These are phyloP conservation scores for Paecilomyces sp. DNA, from an alignment of 2,329 filamentous ascomycete genomes.

Conservation along the genomic window DNA sequence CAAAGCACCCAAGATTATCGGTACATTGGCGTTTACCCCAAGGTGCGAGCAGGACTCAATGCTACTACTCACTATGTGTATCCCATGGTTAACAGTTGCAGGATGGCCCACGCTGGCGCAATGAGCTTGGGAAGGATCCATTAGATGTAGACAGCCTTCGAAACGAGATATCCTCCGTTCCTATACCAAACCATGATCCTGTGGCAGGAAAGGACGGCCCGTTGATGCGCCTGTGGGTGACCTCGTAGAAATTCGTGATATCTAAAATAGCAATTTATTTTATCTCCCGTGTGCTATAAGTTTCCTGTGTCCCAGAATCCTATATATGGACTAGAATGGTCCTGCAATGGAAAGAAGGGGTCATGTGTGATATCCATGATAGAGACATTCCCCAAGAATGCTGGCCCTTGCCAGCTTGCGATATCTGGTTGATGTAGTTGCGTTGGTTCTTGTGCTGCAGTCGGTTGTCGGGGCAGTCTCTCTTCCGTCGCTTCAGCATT, in stretches of 20 bases:
- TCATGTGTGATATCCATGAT: slow-evolving; percentile 21
- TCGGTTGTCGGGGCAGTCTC: neutral
- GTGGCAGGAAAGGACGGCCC: slow-evolving; percentile 13
- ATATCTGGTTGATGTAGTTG: slow-evolving; percentile 5
- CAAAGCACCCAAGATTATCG: slow-evolving; percentile 22
- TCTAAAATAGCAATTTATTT: neutral
- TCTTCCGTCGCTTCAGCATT: slow-evolving; percentile 5
- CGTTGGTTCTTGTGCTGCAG: slow-evolving; percentile 6
- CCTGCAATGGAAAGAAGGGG: slow-evolving; percentile 23
- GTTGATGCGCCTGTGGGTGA: slow-evolving; percentile 11
- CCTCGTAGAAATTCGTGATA: neutral
- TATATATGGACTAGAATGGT: slow-evolving; percentile 16
- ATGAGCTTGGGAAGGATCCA: slow-evolving; percentile 13
- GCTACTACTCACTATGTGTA: neutral
- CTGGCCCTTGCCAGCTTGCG: slow-evolving; percentile 9
- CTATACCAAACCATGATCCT: slow-evolving; percentile 13
- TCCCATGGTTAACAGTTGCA: neutral
- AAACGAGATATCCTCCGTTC: slow-evolving; percentile 10
- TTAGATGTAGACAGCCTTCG: slow-evolving; percentile 7
- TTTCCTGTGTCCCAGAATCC: slow-evolving; percentile 24
- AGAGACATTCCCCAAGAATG: slow-evolving; percentile 15
- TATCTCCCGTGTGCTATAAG: slow-evolving; percentile 7
- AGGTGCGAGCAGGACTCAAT: slow-evolving; percentile 12
- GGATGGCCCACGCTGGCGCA: slow-evolving; percentile 14
- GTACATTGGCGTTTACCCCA: slow-evolving; percentile 30